These are phyloP conservation scores for Fusarium sororula DNA, from an alignment of 2,329 filamentous ascomycete genomes.

Conservation along the genomic window DNA sequence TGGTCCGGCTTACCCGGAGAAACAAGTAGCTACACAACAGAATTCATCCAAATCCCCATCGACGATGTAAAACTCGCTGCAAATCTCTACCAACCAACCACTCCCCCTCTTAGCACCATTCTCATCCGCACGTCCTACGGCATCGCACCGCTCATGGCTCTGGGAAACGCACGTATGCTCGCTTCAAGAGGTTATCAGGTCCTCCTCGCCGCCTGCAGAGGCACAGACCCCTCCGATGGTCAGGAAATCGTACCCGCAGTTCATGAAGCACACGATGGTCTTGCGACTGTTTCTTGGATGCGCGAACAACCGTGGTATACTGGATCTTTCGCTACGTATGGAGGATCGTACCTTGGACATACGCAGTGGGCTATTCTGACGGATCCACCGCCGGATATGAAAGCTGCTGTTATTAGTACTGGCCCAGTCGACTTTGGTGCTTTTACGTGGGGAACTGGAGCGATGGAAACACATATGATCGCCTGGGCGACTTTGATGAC, in stretches of 20 bases:
- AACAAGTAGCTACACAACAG: not conserved
- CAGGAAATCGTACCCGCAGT: not conserved
- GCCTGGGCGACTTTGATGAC: not conserved
- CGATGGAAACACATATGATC: not conserved
- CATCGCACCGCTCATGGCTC: not conserved
- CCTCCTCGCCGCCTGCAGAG: not conserved
- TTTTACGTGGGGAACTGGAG: not conserved
- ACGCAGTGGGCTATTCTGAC: not conserved
- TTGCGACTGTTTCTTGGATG: not conserved
- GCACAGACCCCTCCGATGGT: not conserved
- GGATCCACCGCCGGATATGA: not conserved
- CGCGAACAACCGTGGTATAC: not conserved
- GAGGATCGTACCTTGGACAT: not conserved
- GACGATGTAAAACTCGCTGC: not conserved
- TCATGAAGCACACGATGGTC: not conserved
- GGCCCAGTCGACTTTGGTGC: not conserved
- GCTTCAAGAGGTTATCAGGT: not conserved
- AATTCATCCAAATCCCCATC: not conserved
- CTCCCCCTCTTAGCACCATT: rapidly evolving
- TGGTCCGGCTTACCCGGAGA: not conserved
- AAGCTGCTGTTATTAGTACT: not conserved
- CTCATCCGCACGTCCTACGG: not conserved
- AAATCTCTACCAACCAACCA: not conserved
- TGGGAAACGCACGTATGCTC: not conserved
- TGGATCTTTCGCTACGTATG: not conserved